phyloP scores from a whole-genome alignment of 2,329 filamentous ascomycete species.

The Parastagonospora avenae region DNA sequence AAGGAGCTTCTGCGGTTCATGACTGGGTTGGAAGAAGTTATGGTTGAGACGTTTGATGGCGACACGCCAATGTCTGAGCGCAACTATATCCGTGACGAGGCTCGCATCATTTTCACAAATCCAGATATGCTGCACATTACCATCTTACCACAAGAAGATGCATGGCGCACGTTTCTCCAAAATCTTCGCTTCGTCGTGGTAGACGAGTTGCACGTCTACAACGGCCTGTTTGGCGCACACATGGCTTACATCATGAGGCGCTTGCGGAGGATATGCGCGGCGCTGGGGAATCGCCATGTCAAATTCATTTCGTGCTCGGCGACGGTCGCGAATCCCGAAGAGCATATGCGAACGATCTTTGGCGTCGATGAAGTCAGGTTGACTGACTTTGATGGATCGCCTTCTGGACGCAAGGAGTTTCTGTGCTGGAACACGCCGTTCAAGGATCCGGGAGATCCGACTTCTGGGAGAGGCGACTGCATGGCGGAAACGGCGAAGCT shows the following conservation, averaged over 20 bases:
- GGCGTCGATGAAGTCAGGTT: constrained; percentile 80
- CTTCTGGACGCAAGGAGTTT: constrained; percentile 91
- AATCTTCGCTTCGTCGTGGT: constrained; percentile 86
- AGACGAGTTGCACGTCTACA: constrained; percentile 93
- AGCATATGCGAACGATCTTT: constrained; percentile 95
- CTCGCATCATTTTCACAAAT: constrained; percentile 93
- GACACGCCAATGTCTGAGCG: constrained; percentile 85
- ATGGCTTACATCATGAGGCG: constrained; percentile 94
- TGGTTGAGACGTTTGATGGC: constrained; percentile 95
- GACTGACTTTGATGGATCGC: constrained; percentile 90
- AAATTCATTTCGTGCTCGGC: constrained; percentile 96
- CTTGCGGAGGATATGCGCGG: constrained; percentile 83
- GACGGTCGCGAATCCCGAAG: constrained; percentile 88
- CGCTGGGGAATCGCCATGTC: constrained; percentile 81
- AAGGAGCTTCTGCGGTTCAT: constrained; percentile 84
- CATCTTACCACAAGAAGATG: constrained; percentile 87
- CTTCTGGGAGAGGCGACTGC: constrained; percentile 82
- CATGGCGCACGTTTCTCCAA: constrained; percentile 86
- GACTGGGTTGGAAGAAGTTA: constrained; percentile 71
- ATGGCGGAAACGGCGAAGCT: constrained; percentile 85
- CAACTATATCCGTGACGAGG: constrained; percentile 82
- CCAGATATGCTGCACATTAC: constrained; percentile 97
- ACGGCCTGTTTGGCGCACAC: constrained; percentile 91
- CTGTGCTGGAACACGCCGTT: constrained; percentile 97
- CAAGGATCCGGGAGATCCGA: constrained; percentile 84